Evolutionary conservation across 2,329 filamentous ascomycete species (phyloP), one percentile per base, ranked within the genome.

Genomic region (Aspergillus fumigatiaffinis): DNA sequence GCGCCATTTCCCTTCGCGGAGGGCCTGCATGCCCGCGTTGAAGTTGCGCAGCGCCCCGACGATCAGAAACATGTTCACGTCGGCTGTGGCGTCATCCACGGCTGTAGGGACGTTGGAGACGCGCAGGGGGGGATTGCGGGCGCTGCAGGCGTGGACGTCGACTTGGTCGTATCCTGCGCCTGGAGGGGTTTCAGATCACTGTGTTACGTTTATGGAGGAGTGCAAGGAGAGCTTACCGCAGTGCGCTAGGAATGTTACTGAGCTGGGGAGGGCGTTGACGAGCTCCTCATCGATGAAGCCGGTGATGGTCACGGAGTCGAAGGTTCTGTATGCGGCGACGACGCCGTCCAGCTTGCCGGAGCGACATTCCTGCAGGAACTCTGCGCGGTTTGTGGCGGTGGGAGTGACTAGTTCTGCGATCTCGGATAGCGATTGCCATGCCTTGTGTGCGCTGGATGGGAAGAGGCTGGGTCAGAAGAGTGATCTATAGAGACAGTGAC

Each of bases 161-260:
- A 95, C 80, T 72, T 92, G 88, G 73, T 96, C 91, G 75, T 96
- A 96, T 41, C 92, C 92, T 55, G 91, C 90, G 60, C 90, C 87
- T 89, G 59, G 12, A 23, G 8, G 44, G 42, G 1, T n/a, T 8
- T 46, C n/a, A 17, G 10, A 23, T 5, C n/a, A n/a, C n/a, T 29
- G 5, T 14, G 26, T 48, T n/a, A 52, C 35, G 50, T 17, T 29
- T 29, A 14, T 14, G 26, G 12, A 44, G n/a, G 32, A 25, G 1
- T 21, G 9, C 29, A 25, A 12, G 23, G 44, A 25, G 32, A 23
- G 55, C 66, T 53, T 71, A 76, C 75, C 74, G 56, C 74, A 76
- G 53, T 76, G 72, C 7, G 73, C 69, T 25, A 79, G 61, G 58
- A 67, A 79, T 50, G 60, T 66, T 56, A 76, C 58, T 2, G 71